These are phyloP conservation scores for Dacryopinax primogenitus DNA, from an alignment of 768 basidiomycete genomes.

Conservation along the genomic window DNA sequence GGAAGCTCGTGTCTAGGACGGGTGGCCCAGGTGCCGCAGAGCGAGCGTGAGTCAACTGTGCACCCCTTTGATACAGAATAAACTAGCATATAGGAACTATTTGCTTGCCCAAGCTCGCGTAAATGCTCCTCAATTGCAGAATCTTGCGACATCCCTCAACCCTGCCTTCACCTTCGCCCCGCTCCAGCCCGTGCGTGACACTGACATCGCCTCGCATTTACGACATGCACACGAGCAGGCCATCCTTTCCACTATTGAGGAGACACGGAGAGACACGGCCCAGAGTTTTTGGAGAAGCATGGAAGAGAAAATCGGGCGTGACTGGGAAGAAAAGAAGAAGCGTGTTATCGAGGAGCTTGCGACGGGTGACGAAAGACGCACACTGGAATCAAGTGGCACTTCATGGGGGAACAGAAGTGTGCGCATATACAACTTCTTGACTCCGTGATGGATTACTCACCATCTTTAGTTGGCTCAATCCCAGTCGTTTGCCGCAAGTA, in stretches of 20 bases:
- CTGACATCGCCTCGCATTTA: slow-evolving; percentile 84
- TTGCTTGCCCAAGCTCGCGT: slow-evolving; percentile 88
- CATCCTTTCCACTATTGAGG: slow-evolving; percentile 86
- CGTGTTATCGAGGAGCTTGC: slow-evolving; percentile 83
- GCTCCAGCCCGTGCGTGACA: slow-evolving; percentile 85
- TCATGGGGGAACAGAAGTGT: slow-evolving; percentile 14
- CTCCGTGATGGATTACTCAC: not conserved
- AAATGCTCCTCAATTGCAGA: slow-evolving; percentile 76
- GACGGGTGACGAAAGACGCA: slow-evolving; percentile 4
- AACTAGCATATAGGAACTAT: slow-evolving; percentile 48
- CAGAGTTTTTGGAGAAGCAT: slow-evolving; percentile 71
- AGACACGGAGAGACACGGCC: slow-evolving; percentile 72
- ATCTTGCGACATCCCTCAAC: slow-evolving; percentile 72
- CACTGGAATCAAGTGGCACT: slow-evolving; percentile 9
- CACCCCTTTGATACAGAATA: not conserved
- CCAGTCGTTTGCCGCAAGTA: not conserved
- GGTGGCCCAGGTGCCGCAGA: slow-evolving; percentile 42
- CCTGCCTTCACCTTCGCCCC: slow-evolving; percentile 73
- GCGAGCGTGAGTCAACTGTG: not conserved
- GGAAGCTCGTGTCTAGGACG: slow-evolving; percentile 65
- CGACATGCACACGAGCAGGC: slow-evolving; percentile 93
- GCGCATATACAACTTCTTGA: not conserved
- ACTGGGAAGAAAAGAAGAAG: slow-evolving; percentile 87
- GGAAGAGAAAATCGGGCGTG: slow-evolving; percentile 57
- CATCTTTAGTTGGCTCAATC: not conserved